A percentile compares a stretch with the other conserved stretches of the same genome.
phyloP scores from a whole-genome alignment of 768 basidiomycete genomes.

The Dioszegia hungarica region DNA sequence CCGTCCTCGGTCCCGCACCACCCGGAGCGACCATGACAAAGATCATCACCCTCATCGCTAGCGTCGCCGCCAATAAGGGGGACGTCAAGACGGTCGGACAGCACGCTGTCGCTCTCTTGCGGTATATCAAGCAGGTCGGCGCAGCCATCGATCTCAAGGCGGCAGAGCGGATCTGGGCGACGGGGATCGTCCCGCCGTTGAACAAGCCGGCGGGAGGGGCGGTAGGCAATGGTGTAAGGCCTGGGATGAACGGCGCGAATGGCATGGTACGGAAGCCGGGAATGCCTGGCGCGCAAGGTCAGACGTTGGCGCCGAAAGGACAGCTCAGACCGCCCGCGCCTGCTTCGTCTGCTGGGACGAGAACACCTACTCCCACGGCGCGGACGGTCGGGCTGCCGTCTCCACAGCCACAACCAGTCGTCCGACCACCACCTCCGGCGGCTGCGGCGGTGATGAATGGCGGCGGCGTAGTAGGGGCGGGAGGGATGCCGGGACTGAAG shows the following conservation, averaged over 20 bases:
- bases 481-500: constrained; percentile 17
- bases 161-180: constrained; percentile 40
- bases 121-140: constrained; percentile 39
- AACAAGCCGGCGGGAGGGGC: neutral
- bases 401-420: neutral
- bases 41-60: constrained; percentile 41
- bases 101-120: constrained; percentile 31
- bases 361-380: neutral
- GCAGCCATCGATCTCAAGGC: constrained; percentile 35
- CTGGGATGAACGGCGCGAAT: neutral
- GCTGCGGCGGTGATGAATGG: neutral
- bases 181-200: constrained; percentile 31
- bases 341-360: neutral
- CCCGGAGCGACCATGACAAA: constrained; percentile 27
- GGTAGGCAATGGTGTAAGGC: constrained; percentile 9
- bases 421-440: neutral
- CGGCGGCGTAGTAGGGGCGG: neutral
- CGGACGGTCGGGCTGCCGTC: neutral
- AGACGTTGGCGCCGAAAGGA: neutral
- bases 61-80: constrained; percentile 32
- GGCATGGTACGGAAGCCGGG: neutral
- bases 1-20: constrained; percentile 25
- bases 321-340: neutral
- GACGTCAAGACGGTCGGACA: constrained; percentile 40
- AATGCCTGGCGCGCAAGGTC: neutral